Base-by-base conservation (phyloP, 257 asterid genomes). In the Scutellaria baicalensis region DNA sequence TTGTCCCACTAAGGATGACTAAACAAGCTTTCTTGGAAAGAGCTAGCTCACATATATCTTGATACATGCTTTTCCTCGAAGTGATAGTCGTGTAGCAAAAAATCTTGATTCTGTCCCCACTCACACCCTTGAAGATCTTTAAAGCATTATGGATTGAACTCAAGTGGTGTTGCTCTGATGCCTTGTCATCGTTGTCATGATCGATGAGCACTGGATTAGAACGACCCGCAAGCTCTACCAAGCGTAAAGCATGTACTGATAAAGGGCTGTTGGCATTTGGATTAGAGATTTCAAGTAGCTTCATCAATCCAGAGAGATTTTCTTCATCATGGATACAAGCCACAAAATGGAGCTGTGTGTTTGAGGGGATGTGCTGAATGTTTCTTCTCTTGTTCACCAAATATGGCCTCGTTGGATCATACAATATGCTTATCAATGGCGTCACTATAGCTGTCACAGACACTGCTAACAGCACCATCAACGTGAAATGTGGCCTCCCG, bases 361-460 rank as follows among this genome's bases (percentile, higher is more conserved):
- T 83, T 1, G 86, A 91, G 9, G 88, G 80, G 6, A 76, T 74
- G 59, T 90, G 97, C 33, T 88, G 98, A 59, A 93, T 84, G 21
- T 73, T 86, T 69, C 89, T 64, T 77, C 97, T 75, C 64, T 80
- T 81, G 85, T 83, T 81, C 66, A 91, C 82, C 84, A 83, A 78
- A 58, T 93, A 90, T 17, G 96, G 96, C 76, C 84, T 77, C 1
- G 90, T 81, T 1, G 97, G 96, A 59, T 88, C 89, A 59, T 90
- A 90, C 43, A 90, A 14, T 18, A 88, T 45, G 74, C 86, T 77
- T 60, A 90, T 79, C 69, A 90, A 5, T 0, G 96, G 97, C 5
- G 95, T 82, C 9, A 66, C 69, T 44, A 85, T 7, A 3, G 83
- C 85, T 9, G 94, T 86, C 62, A 79, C 68, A 2, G 40, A 23